These are phyloP conservation scores for Phytophthora rubi DNA, from an alignment of 352 stramenopile species.

Conservation along the genomic window DNA sequence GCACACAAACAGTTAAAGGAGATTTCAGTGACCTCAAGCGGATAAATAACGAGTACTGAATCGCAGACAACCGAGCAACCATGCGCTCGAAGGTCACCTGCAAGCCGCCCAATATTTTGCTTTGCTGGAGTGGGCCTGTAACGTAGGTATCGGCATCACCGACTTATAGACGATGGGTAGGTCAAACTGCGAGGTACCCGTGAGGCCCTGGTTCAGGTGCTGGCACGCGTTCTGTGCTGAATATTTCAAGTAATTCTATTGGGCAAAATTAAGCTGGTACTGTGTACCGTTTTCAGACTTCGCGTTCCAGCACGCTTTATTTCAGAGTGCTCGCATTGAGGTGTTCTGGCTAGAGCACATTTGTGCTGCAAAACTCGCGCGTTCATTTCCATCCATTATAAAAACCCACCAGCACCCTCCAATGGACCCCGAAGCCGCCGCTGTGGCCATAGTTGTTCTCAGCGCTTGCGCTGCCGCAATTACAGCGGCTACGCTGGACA, in stretches of 20 bases:
- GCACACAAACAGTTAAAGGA: no score
- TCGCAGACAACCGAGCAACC: no score
- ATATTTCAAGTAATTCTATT: background rate
- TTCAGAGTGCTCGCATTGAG: background rate
- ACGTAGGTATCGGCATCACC: no score
- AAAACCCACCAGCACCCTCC: background rate
- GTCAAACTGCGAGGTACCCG: no score
- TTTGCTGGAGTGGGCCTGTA: no score
- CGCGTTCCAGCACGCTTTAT: background rate
- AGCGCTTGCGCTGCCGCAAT: conserved; percentile 2
- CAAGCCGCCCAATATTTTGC: no score
- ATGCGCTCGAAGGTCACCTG: no score
- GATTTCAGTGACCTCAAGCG: no score
- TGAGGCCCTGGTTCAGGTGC: background rate
- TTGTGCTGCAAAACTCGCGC: background rate
- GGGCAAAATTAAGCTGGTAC: background rate
- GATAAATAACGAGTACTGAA: no score
- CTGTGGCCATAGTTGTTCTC: background rate
- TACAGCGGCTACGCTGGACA: conserved; percentile 8
- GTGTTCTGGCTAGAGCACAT: conserved; percentile 11
- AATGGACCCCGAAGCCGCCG: conserved; percentile 9
- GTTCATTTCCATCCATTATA: conserved; percentile 7
- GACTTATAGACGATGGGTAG: no score
- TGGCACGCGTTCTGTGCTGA: background rate
- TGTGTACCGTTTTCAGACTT: background rate